phyloP scores from a whole-genome alignment of 2,329 filamentous ascomycete species.

The Fusarium nematophilum region DNA sequence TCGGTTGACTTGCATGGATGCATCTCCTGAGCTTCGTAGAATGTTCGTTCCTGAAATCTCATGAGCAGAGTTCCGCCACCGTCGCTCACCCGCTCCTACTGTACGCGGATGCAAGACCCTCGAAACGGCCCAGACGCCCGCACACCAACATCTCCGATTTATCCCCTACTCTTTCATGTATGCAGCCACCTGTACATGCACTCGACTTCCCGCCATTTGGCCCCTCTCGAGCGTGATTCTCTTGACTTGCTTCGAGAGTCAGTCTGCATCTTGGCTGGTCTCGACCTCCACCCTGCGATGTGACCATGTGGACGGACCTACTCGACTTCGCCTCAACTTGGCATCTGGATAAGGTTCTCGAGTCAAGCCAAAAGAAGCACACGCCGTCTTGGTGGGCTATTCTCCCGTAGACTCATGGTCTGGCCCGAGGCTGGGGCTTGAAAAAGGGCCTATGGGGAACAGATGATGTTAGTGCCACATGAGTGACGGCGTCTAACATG shows the following conservation, averaged over 20 bases:
- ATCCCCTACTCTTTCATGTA: conserved; percentile 8
- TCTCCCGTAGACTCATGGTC: conserved; percentile 17
- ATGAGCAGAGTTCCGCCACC: conserved; percentile 9
- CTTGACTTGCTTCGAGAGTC: conserved; percentile 1
- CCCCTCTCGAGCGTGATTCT: not conserved
- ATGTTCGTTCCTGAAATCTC: conserved; percentile 24
- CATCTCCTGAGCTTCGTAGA: conserved; percentile 6
- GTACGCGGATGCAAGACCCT: conserved; percentile 12
- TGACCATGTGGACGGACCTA: conserved; percentile 14
- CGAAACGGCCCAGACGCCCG: conserved; percentile 15
- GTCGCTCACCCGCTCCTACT: not conserved
- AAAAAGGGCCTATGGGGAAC: conserved; percentile 2
- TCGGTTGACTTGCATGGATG: conserved; percentile 11
- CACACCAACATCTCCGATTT: conserved; percentile 19
- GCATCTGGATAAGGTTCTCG: conserved; percentile 38
- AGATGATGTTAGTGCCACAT: conserved; percentile 4
- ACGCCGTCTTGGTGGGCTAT: conserved; percentile 9
- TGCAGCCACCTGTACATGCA: conserved; percentile 17
- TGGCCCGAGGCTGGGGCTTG: conserved; percentile 10
- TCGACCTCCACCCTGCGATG: conserved; percentile 19
- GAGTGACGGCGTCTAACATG: not conserved
- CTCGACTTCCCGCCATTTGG: conserved; percentile 3
- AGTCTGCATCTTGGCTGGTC: conserved; percentile 16
- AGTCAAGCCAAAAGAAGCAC: conserved; percentile 32
- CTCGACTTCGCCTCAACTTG: conserved; percentile 29